phyloP scores from a whole-genome alignment of 2,329 filamentous ascomycete species.

The Cladosporium colombiae region DNA sequence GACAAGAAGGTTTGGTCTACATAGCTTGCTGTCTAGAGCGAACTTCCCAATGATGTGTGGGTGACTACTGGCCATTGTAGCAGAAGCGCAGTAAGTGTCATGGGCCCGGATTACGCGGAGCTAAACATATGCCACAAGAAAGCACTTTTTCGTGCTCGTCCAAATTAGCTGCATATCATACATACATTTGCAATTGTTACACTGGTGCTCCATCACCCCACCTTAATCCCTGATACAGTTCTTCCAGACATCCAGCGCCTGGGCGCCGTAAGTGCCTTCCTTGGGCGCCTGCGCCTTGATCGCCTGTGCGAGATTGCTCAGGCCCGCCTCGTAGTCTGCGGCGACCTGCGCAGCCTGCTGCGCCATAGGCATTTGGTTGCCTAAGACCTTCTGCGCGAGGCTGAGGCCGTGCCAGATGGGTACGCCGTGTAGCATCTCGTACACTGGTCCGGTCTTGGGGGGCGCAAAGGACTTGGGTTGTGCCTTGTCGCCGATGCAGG shows the following conservation, averaged over 20 bases:
- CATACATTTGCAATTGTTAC: constrained; percentile 1
- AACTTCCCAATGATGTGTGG: too few species aligned
- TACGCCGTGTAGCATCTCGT: constrained; percentile 36
- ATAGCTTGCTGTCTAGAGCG: too few species aligned
- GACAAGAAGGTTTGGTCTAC: too few species aligned
- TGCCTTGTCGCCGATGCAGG: constrained; percentile 26
- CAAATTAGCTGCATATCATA: constrained; percentile 10
- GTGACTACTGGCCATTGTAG: too few species aligned
- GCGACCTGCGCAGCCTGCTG: constrained; percentile 28
- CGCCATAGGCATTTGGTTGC: constrained; percentile 36
- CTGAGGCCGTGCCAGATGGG: constrained; percentile 48
- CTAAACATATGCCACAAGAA: too few species aligned
- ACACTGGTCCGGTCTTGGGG: constrained; percentile 16
- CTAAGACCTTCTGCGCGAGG: constrained; percentile 44
- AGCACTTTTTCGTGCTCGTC: not conserved
- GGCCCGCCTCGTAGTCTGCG: constrained; percentile 30
- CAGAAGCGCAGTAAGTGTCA: too few species aligned
- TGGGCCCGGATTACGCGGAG: too few species aligned
- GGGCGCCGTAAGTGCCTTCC: constrained; percentile 30
- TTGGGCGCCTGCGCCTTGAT: constrained; percentile 28
- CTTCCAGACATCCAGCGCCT: constrained; percentile 33
- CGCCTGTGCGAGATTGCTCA: constrained; percentile 28
- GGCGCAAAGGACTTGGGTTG: constrained; percentile 17
- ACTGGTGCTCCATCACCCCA: not conserved
- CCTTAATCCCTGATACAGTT: constrained; percentile 26